Evolutionary conservation across 2,329 filamentous ascomycete genomes (phyloP).

Genomic region (Fusarium metavorans): DNA sequence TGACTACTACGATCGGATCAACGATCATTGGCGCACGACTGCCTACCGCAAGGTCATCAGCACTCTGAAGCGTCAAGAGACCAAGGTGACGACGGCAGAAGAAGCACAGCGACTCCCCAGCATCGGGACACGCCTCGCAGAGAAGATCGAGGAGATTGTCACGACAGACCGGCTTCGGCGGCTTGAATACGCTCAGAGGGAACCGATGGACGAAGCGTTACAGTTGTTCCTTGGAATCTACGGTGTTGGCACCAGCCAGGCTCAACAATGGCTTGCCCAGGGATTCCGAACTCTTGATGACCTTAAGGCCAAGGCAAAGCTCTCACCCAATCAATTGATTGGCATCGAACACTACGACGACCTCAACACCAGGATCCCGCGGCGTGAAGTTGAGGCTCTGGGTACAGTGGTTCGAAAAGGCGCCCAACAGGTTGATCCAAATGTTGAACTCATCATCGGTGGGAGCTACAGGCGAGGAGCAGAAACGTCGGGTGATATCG

Average conservation of each 20-base stretch:
- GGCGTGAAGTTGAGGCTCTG: conserved; percentile 78
- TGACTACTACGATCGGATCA: conserved; percentile 79
- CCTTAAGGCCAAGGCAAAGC: conserved; percentile 68
- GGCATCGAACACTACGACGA: conserved; percentile 86
- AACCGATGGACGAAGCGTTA: conserved; percentile 74
- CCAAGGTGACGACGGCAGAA: conserved; percentile 74
- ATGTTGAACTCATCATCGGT: conserved; percentile 78
- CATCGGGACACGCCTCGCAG: conserved; percentile 79
- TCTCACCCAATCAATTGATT: conserved; percentile 78
- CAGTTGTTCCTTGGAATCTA: conserved; percentile 83
- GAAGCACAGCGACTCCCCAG: conserved; percentile 76
- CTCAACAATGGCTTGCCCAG: conserved; percentile 79
- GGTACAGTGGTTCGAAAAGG: conserved; percentile 72
- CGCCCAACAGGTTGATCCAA: conserved; percentile 70
- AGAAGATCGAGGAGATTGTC: conserved; percentile 91
- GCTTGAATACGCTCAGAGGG: conserved; percentile 76
- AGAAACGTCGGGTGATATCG: conserved; percentile 81
- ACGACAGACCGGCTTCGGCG: conserved; percentile 77
- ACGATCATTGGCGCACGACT: conserved; percentile 80
- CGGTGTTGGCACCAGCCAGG: conserved; percentile 77
- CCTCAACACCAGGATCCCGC: conserved; percentile 82
- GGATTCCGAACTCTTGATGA: conserved; percentile 83
- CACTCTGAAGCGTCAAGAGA: conserved; percentile 75
- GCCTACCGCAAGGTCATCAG: conserved; percentile 83
- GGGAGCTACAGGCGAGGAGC: conserved; percentile 90